These are phyloP conservation scores for Baorangia bicolor DNA, from an alignment of 768 basidiomycete genomes.

Conservation along the genomic window DNA sequence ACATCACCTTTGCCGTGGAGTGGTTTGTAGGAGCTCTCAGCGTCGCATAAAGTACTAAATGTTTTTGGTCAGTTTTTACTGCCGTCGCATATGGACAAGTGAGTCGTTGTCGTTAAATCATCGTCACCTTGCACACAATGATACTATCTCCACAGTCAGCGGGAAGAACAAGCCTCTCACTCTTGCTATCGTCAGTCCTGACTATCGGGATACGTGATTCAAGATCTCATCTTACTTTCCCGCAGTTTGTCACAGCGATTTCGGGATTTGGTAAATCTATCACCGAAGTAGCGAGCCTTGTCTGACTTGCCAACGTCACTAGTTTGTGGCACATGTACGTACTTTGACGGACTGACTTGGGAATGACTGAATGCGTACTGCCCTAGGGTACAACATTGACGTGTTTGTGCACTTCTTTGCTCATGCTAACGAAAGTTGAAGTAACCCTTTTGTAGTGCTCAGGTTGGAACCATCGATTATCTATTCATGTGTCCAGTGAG, in stretches of 20 bases:
- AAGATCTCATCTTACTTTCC: neutral
- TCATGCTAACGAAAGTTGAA: neutral
- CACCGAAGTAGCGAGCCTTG: neutral
- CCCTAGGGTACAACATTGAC: neutral
- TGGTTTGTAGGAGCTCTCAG: neutral
- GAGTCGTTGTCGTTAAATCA: neutral
- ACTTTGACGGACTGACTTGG: neutral
- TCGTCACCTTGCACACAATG: neutral
- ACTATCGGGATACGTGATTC: neutral
- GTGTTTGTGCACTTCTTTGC: neutral
- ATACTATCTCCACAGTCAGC: slow-evolving; percentile 11
- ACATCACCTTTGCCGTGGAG: neutral
- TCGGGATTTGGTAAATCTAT: slow-evolving; percentile 1
- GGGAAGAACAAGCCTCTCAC: slow-evolving; percentile 15
- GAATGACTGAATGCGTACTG: neutral
- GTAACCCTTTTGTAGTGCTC: neutral
- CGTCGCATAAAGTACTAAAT: neutral
- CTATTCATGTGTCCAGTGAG: neutral
- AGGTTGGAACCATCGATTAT: neutral
- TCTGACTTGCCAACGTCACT: neutral
- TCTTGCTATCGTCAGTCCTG: slow-evolving; percentile 5
- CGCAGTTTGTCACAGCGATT: neutral
- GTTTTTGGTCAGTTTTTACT: slow-evolving; percentile 10
- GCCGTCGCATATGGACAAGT: slow-evolving; percentile 16
- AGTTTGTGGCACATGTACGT: slow-evolving; percentile 14